Conservation (phyloP, 2,329 filamentous ascomycete species). For the Penicillium sp. region DNA sequence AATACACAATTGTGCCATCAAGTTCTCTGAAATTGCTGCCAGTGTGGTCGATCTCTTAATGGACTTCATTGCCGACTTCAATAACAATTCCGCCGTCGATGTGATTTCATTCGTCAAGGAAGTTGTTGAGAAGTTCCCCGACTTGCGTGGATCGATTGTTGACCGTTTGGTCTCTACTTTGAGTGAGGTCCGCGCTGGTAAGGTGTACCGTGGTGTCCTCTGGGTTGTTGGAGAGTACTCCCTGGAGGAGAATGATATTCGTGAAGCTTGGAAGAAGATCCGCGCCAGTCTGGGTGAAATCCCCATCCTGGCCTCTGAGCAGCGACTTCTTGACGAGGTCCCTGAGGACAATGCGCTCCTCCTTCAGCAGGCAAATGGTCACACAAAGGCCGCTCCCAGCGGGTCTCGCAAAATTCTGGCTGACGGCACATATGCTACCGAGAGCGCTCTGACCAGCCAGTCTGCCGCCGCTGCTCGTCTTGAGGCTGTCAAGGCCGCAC, state of each 20-base stretch:
- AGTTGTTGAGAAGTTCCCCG: constrained; percentile 96
- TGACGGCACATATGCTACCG: constrained; percentile 96
- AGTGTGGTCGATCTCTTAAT: constrained; percentile 96
- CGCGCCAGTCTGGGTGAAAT: constrained; percentile 93
- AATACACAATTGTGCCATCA: constrained; percentile 98
- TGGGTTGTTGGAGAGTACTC: constrained; percentile 99
- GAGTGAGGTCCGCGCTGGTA: constrained; percentile 90
- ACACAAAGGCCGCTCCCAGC: constrained; percentile 76
- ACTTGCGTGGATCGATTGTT: constrained; percentile 83
- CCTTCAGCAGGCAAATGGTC: constrained; percentile 75
- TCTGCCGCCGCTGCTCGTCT: constrained; percentile 87
- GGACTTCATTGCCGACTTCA: constrained; percentile 99
- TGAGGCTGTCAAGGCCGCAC: constrained; percentile 94
- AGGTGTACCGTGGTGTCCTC: constrained; percentile 93
- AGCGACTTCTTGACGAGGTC: constrained; percentile 84
- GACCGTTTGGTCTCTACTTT: constrained; percentile 86
- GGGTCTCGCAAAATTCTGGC: constrained; percentile 90
- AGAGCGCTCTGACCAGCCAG: constrained; percentile 91
- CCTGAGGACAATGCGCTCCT: constrained; percentile 68
- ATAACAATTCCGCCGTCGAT: constrained; percentile 93
- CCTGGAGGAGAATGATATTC: constrained; percentile 87
- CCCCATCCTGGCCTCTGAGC: constrained; percentile 92
- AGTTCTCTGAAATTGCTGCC: constrained; percentile 96
- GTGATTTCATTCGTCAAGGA: constrained; percentile 99
- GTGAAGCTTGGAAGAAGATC: constrained; percentile 96